Conservation (phyloP, 169 alveolate genomes). For the Eimeria acervulina region DNA sequence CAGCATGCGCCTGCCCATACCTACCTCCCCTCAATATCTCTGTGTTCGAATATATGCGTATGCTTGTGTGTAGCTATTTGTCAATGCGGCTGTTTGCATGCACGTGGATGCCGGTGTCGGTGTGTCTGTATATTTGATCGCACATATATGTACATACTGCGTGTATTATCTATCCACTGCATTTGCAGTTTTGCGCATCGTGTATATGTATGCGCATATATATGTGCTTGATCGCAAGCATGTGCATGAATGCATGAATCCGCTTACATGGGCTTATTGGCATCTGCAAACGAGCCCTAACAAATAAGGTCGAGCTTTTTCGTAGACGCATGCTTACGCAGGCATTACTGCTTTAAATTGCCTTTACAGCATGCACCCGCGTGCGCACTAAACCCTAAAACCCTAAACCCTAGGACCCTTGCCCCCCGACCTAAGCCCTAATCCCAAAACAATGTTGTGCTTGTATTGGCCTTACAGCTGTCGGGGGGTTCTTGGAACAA, state of each 20-base stretch:
- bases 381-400: neutral
- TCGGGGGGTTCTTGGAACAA: neutral
- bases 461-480: conserved; percentile 23
- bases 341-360: neutral
- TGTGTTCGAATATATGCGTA: neutral
- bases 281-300: neutral
- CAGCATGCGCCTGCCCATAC: neutral
- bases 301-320: neutral
- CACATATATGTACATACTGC: neutral
- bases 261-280: neutral
- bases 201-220: no score
- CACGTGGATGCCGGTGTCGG: neutral
- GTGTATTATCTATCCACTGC: no score
- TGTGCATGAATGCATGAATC: no score
- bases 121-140: neutral
- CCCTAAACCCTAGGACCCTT: no score
- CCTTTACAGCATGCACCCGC: neutral
- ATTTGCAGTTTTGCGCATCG: no score
- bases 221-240: neutral
- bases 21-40: neutral
- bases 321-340: neutral
- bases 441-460: neutral
- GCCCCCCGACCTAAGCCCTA: no score
- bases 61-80: neutral
- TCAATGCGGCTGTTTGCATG: neutral